A percentile compares a stretch with the other conserved stretches of the same genome.
Conservation (phyloP, 371 early-diverging fungal genomes). For the Mortierella sp. region DNA sequence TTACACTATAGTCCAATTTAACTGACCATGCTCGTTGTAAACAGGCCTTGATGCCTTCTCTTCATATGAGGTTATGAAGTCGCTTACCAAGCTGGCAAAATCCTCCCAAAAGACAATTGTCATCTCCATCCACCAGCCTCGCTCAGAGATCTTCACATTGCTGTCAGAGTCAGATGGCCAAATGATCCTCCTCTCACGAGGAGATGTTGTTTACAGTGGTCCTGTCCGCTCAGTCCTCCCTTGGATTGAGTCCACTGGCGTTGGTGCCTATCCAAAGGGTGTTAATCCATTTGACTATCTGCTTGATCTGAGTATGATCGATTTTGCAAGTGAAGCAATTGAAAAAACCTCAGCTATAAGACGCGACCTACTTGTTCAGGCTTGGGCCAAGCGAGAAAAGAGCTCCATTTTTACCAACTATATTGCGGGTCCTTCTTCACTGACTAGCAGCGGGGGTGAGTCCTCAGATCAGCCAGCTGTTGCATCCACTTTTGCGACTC, state of each 20-base stretch:
- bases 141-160: conserved; percentile 51
- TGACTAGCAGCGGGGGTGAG: conserved; percentile 37
- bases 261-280: conserved; percentile 35
- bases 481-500: conserved; percentile 9
- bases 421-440: conserved; percentile 7
- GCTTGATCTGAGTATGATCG: conserved; percentile 49
- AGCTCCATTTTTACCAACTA: background rate
- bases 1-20: background rate
- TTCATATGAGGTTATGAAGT: conserved; percentile 55
- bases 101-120: conserved; percentile 52
- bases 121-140: conserved; percentile 56
- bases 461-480: conserved; percentile 10
- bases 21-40: background rate
- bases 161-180: conserved; percentile 51
- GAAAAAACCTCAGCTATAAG: conserved; percentile 38
- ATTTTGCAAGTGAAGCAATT: conserved; percentile 44
- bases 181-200: conserved; percentile 50
- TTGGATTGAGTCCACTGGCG: conserved; percentile 40
- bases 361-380: conserved; percentile 35
- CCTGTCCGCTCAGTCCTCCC: conserved; percentile 40
- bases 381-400: conserved; percentile 28
- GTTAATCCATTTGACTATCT: conserved; percentile 54
- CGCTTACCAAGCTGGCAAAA: conserved; percentile 46
- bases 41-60: conserved; percentile 53
- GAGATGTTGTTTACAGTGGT: conserved; percentile 54